Base-by-base conservation (phyloP, 495 filamentous ascomycete species). In the Tuber melanosporum region DNA sequence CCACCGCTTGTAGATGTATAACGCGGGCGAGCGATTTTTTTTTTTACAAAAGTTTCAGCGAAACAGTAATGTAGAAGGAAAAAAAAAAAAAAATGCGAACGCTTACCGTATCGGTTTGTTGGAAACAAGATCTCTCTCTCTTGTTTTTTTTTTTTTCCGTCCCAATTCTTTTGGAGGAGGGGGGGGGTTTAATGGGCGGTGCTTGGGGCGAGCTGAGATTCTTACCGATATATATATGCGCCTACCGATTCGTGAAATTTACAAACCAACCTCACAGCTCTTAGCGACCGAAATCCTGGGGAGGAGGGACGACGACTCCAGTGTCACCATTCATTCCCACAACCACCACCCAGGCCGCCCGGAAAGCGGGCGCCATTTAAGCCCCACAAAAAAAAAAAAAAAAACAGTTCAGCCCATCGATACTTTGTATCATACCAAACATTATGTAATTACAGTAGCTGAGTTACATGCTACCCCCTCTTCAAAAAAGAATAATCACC, bases 161-260 rank as follows among this genome's bases (percentile, higher is more conserved):
- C n/a, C 32, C 57, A 66, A 32, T 32, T 66, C 12, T 32, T 66
- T 12, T 0, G 0, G 57, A 3, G 49, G 22, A 2, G 57, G 26
- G 12, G 47, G 47, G 19, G 26, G 26, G n/a, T 9, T 62, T 62
- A 26, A 26, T 32, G n/a, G 57, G 57, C 22, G n/a, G 26, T 66
- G 57, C n/a, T 66, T 66, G 14, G 12, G 57, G 5, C 14, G 57
- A 66, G 57, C 26, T 66, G 57, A 66, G 57, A 32, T 66, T 32
- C n/a, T 32, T 32, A 66, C 57, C 57, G 57, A 66, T 66, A 66
- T 66, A 66, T 66, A 32, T 32, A 66, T 12, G n/a, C 32, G 12
- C n/a, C n/a, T 15, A 32, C 57, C 57, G 57, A 66, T 66, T 66
- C 57, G 57, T 66, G 57, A 66, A 32, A 66, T 66, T 66, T 66